These are phyloP conservation scores for Cryptococcus maquisensis DNA, from an alignment of 1,284 basidiomycete genomes.

Conservation along the genomic window DNA sequence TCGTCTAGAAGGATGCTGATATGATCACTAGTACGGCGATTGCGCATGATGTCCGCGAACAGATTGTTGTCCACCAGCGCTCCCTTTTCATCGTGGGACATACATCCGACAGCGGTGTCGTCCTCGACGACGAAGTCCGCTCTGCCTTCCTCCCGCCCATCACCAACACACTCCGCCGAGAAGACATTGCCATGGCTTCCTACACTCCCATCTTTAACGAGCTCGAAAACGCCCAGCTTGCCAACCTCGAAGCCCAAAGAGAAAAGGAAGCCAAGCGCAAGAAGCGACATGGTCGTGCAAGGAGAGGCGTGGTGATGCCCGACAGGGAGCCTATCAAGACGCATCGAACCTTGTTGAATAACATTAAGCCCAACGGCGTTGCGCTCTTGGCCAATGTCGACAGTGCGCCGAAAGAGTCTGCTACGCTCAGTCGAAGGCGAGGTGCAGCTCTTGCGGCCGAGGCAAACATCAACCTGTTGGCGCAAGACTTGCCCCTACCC, in stretches of 20 bases:
- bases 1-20: neutral
- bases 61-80: slow-evolving; percentile 85
- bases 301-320: slow-evolving; percentile 82
- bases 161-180: slow-evolving; percentile 60
- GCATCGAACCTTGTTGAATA: slow-evolving; percentile 70
- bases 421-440: slow-evolving; percentile 62
- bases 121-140: slow-evolving; percentile 89
- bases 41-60: slow-evolving; percentile 92
- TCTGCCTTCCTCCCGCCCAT: slow-evolving; percentile 81
- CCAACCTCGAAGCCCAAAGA: slow-evolving; percentile 82
- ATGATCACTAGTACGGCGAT: slow-evolving; percentile 74
- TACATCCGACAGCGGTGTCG: slow-evolving; percentile 68
- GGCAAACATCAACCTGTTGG: slow-evolving; percentile 47
- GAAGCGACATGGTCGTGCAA: slow-evolving; percentile 74
- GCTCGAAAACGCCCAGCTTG: slow-evolving; percentile 82
- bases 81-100: slow-evolving; percentile 89
- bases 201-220: slow-evolving; percentile 87
- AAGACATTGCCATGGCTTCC: slow-evolving; percentile 63
- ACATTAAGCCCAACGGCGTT: slow-evolving; percentile 36
- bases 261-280: slow-evolving; percentile 85
- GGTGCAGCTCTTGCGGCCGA: slow-evolving; percentile 81
- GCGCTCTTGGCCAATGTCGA: slow-evolving; percentile 14
- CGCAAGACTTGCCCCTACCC: slow-evolving; percentile 49
- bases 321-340: slow-evolving; percentile 92
- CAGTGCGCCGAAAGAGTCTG: slow-evolving; percentile 51